Base-by-base conservation (phyloP, 1,284 basidiomycete species). In the Ustilago tritici region DNA sequence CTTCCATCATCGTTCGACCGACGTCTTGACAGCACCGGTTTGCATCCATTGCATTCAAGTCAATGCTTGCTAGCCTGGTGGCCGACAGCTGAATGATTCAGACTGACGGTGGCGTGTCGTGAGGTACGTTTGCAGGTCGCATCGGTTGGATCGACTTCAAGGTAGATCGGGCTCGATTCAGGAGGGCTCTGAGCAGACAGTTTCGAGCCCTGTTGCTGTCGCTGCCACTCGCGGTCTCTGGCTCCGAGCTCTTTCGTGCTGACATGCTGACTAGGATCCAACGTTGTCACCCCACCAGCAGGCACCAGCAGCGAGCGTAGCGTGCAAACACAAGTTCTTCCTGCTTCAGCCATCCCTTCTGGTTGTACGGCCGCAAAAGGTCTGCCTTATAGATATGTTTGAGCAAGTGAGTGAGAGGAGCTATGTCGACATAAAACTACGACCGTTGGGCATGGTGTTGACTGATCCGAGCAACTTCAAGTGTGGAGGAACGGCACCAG, bases 221-320 rank as follows among this genome's bases (percentile, higher is more conserved):
- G 66, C 38, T 62, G 66, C 63, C 66, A 69, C 50, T 58, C 61
- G 28, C 62, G 65, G 31, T 74, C 65, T 38, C 43, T 65, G 11
- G 65, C 65, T 15, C 53, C 58, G 23, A 76, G 69, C 60, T 77
- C 60, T 32, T 32, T 69, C 58, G 60, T 47, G 63, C 74, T 76
- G 49, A 76, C 65, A 15, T 65, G 61, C 53, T 68, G 69, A 50
- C 74, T 76, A 0, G 74, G 69, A 38, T 72, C 65, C 7, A 76
- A 60, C 8, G 69, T 68, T 8, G 19, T 61, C 19, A 72, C 69
- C 1, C 74, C 74, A 7, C 74, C 74, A 0, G 65, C 74, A 0
- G 74, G 70, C 10, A 63, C 49, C 1, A 76, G 62, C 53, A 76
- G 56, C 41, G 70, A 72, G 36, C 68, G 58, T 14, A 65, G 69